Conservation (phyloP, 1,284 basidiomycete genomes). For the Phellopilus nigrolimitatus region DNA sequence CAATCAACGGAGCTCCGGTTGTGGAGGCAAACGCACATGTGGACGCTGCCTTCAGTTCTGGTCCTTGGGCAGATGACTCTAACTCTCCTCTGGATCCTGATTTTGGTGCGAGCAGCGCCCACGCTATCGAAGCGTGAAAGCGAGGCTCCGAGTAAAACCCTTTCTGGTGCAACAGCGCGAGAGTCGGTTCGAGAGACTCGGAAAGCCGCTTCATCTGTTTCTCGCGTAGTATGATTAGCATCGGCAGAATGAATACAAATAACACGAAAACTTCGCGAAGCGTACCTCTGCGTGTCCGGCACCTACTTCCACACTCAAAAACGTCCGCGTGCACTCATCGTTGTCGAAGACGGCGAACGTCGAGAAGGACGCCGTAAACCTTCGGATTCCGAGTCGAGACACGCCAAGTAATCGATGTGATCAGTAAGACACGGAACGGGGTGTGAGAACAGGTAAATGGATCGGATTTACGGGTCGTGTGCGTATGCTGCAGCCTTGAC, state of each 20-base stretch:
- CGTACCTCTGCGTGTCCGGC: slow-evolving; percentile 68
- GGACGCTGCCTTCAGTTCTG: background rate
- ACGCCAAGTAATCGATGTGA: background rate
- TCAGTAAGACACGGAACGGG: background rate
- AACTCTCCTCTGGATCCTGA: background rate
- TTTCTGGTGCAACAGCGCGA: slow-evolving; percentile 59
- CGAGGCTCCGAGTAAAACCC: slow-evolving; percentile 68
- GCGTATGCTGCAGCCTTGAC: slow-evolving; percentile 45
- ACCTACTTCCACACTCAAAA: slow-evolving; percentile 71
- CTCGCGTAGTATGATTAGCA: slow-evolving; percentile 8
- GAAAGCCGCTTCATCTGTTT: slow-evolving; percentile 51
- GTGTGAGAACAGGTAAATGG: background rate
- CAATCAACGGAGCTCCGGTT: background rate
- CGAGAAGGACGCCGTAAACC: slow-evolving; percentile 70
- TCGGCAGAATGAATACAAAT: slow-evolving; percentile 12
- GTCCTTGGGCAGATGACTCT: background rate
- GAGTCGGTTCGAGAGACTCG: slow-evolving; percentile 45
- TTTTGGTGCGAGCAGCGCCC: slow-evolving; percentile 52
- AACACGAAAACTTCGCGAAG: slow-evolving; percentile 16
- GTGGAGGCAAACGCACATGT: background rate
- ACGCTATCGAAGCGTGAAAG: slow-evolving; percentile 79
- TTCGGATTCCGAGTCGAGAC: slow-evolving; percentile 28
- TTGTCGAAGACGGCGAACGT: slow-evolving; percentile 66
- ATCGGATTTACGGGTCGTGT: slow-evolving; percentile 43
- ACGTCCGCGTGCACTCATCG: slow-evolving; percentile 73